Evolutionary conservation across 2,329 filamentous ascomycete species (phyloP).

Genomic region (Huntiella moniliformis): DNA sequence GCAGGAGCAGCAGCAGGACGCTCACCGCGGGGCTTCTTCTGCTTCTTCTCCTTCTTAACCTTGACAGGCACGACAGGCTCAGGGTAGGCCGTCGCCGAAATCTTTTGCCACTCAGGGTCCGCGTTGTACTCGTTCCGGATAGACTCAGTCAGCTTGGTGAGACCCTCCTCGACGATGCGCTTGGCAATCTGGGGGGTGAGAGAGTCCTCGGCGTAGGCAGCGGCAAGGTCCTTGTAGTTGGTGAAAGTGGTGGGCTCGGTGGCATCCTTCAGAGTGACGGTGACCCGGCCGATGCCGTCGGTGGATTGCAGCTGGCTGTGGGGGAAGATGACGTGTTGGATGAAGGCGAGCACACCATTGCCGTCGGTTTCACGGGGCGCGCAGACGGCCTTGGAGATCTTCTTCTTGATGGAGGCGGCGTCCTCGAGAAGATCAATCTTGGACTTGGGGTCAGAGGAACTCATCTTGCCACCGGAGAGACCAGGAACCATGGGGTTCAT

Average conservation of each 20-base stretch:
- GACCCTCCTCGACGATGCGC: conserved; percentile 55
- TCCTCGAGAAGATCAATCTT: conserved; percentile 89
- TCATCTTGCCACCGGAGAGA: conserved; percentile 73
- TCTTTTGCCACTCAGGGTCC: conserved; percentile 56
- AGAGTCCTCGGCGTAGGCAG: conserved; percentile 60
- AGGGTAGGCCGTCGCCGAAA: conserved; percentile 63
- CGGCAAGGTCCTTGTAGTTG: conserved; percentile 53
- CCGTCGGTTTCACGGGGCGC: conserved; percentile 59
- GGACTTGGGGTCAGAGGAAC: conserved; percentile 51
- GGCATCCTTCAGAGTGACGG: conserved; percentile 45
- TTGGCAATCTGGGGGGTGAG: conserved; percentile 79
- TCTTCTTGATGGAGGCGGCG: conserved; percentile 56
- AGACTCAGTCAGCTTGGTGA: conserved; percentile 56
- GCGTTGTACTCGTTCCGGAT: conserved; percentile 57
- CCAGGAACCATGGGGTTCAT: conserved; percentile 71
- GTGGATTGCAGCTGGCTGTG: conserved; percentile 41
- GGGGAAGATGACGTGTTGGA: conserved; percentile 73
- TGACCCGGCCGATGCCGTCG: conserved; percentile 18
- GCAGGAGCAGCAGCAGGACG: conserved; percentile 46
- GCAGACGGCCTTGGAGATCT: conserved; percentile 70
- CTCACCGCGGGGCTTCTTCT: conserved; percentile 38
- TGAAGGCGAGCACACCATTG: conserved; percentile 73
- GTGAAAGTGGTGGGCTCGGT: conserved; percentile 61
- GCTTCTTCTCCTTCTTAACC: conserved; percentile 57
- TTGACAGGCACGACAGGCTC: conserved; percentile 22